A percentile compares a stretch with the other conserved stretches of the same genome.
These are phyloP conservation scores for Annulohypoxylon nitens DNA, from an alignment of 495 filamentous ascomycete species.

Conservation along the genomic window DNA sequence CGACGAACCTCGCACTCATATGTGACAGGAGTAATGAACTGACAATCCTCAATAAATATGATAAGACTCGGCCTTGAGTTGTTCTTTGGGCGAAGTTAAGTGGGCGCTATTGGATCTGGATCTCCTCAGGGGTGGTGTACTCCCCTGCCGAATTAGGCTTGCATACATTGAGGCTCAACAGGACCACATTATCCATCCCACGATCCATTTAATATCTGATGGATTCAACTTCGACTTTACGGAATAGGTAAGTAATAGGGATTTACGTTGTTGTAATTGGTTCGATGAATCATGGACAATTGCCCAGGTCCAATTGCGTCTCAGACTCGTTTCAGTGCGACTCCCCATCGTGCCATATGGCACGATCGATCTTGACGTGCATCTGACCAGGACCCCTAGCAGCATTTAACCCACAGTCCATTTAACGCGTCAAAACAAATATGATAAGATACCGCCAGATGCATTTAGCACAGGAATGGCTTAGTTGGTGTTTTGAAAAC, in stretches of 20 bases:
- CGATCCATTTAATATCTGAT: not conserved
- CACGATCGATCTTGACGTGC: constrained; percentile 30
- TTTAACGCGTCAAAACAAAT: not conserved
- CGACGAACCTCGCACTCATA: not conserved
- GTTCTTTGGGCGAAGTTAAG: not conserved
- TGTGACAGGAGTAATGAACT: not conserved
- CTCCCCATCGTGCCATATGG: constrained; percentile 34
- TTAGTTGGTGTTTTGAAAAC: constrained; percentile 42
- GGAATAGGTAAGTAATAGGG: not conserved
- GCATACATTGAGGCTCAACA: constrained; percentile 19
- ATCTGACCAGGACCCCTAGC: constrained; percentile 5
- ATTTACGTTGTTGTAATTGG: not conserved
- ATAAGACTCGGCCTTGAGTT: not conserved
- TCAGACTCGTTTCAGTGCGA: constrained; percentile 34
- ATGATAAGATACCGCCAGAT: not conserved
- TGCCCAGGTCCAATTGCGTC: constrained; percentile 23
- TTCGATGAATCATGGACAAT: not conserved
- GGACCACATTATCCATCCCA: not conserved
- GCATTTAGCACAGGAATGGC: constrained; percentile 10
- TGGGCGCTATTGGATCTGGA: not conserved
- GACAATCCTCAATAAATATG: not conserved
- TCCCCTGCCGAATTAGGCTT: not conserved
- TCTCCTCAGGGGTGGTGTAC: not conserved
- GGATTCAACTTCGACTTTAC: not conserved
- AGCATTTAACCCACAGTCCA: not conserved